phyloP scores from a whole-genome alignment of 768 basidiomycete genomes.

The Hericium rajendrae region DNA sequence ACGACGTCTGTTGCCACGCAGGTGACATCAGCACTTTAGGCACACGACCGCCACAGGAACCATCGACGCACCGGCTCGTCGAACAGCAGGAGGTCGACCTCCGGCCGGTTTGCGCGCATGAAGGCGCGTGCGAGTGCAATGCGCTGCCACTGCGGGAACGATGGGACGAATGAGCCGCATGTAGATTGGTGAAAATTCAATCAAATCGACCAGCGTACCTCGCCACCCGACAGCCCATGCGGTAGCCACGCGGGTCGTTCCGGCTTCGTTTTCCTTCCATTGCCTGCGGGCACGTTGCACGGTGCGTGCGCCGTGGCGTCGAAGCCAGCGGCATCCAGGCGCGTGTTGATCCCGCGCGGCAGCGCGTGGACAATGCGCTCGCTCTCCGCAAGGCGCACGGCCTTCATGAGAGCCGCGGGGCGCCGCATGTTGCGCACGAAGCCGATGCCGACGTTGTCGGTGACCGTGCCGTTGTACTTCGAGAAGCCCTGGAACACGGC shows the following conservation, averaged over 20 bases:
- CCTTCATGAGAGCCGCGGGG: slow-evolving; percentile 45
- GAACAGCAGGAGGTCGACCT: slow-evolving; percentile 71
- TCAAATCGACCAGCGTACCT: slow-evolving; percentile 37
- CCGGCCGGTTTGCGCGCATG: slow-evolving; percentile 68
- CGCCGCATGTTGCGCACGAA: slow-evolving; percentile 54
- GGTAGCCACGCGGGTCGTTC: slow-evolving; percentile 27
- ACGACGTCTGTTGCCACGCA: slow-evolving; percentile 48
- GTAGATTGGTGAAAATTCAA: background rate
- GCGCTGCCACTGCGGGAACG: slow-evolving; percentile 61
- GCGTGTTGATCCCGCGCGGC: slow-evolving; percentile 66
- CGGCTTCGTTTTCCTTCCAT: slow-evolving; percentile 9
- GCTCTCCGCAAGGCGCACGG: slow-evolving; percentile 67
- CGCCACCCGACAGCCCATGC: slow-evolving; percentile 76
- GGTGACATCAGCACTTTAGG: background rate
- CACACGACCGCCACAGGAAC: background rate
- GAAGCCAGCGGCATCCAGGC: slow-evolving; percentile 53
- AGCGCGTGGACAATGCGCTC: slow-evolving; percentile 53
- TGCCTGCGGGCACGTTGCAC: slow-evolving; percentile 27
- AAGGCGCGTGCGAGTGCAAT: slow-evolving; percentile 82
- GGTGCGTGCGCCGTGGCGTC: slow-evolving; percentile 31
- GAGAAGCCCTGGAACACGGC: slow-evolving; percentile 84
- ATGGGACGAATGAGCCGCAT: slow-evolving; percentile 1
- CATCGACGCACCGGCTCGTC: slow-evolving; percentile 64
- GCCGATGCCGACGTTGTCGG: slow-evolving; percentile 84
- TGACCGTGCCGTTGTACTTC: slow-evolving; percentile 65